These are phyloP conservation scores for Balakata baccata DNA, from an alignment of 345 rosid species.

Conservation along the genomic window DNA sequence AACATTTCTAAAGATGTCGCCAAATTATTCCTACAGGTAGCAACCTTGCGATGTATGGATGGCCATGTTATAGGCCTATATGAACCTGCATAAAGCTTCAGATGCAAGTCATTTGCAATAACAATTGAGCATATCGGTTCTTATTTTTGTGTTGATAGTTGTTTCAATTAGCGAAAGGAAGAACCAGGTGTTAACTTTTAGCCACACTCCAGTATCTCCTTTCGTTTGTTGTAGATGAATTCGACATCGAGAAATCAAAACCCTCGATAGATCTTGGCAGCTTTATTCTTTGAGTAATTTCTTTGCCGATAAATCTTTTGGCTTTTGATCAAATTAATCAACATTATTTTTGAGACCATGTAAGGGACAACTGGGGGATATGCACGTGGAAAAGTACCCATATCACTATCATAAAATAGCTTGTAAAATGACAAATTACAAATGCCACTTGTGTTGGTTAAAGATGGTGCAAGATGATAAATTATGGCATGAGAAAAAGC, in stretches of 20 bases:
- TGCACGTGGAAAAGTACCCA: slow-evolving; percentile 31
- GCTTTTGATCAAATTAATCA: neutral
- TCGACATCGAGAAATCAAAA: neutral
- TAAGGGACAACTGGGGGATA: neutral
- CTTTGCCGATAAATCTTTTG: slow-evolving; percentile 7
- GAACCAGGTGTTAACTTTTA: too few species aligned
- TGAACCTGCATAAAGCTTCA: slow-evolving; percentile 44
- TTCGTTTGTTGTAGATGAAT: too few species aligned
- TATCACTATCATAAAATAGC: neutral
- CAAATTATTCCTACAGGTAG: slow-evolving; percentile 46
- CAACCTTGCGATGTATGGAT: slow-evolving; percentile 74
- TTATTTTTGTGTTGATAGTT: neutral
- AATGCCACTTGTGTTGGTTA: slow-evolving; percentile 25
- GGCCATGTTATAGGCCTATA: slow-evolving; percentile 79
- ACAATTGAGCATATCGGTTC: neutral
- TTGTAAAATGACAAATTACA: slow-evolving; percentile 16
- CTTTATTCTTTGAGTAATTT: neutral
- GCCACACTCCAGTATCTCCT: too few species aligned
- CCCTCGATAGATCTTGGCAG: neutral
- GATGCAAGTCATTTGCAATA: slow-evolving; percentile 7
- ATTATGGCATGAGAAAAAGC: slow-evolving; percentile 32
- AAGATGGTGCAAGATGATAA: slow-evolving; percentile 36
- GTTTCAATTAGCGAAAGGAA: too few species aligned
- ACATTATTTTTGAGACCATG: neutral
- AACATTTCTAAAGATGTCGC: neutral